phyloP scores from a whole-genome alignment of 2,329 filamentous ascomycete genomes.

The Polytolypa hystricis region DNA sequence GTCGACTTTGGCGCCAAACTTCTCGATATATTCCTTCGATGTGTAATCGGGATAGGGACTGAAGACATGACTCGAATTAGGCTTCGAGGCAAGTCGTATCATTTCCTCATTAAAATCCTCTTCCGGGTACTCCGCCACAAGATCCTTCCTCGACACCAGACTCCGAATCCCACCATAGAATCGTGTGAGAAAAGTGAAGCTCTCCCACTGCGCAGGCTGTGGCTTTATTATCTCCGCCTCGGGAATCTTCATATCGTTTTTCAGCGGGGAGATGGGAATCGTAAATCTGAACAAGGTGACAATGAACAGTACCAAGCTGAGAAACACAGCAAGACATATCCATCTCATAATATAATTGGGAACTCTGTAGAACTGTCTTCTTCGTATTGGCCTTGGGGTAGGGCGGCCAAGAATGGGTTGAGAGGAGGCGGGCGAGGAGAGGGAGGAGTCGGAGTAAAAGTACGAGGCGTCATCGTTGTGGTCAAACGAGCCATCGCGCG shows the following conservation, averaged over 20 bases:
- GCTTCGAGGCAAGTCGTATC: conserved; percentile 4
- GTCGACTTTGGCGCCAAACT: conserved; percentile 52
- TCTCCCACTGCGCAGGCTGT: conserved; percentile 65
- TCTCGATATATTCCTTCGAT: conserved; percentile 44
- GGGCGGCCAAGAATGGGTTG: conserved; percentile 29
- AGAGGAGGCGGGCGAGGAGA: conserved; percentile 33
- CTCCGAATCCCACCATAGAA: conserved; percentile 83
- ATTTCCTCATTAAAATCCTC: conserved; percentile 14
- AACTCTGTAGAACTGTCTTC: conserved; percentile 45
- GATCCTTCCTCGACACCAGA: conserved; percentile 54
- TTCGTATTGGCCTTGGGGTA: conserved; percentile 24
- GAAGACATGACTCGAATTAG: conserved; percentile 38
- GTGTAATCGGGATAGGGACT: conserved; percentile 58
- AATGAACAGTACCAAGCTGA: conserved; percentile 64
- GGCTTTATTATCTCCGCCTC: neutral
- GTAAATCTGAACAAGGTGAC: conserved; percentile 63
- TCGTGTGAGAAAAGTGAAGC: conserved; percentile 70
- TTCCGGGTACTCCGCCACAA: conserved; percentile 68
- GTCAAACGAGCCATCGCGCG: conserved; percentile 18
- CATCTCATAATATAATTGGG: conserved; percentile 66
- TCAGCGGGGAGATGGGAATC: conserved; percentile 43
- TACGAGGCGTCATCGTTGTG: conserved; percentile 21
- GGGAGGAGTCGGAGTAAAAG: conserved; percentile 44
- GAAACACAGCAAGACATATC: conserved; percentile 61
- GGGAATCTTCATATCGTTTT: conserved; percentile 6